Percentiles rank a stretch among this genome's conserved stretches.
These are phyloP conservation scores for Salix viminalis DNA, from an alignment of 345 rosid species.

Conservation along the genomic window DNA sequence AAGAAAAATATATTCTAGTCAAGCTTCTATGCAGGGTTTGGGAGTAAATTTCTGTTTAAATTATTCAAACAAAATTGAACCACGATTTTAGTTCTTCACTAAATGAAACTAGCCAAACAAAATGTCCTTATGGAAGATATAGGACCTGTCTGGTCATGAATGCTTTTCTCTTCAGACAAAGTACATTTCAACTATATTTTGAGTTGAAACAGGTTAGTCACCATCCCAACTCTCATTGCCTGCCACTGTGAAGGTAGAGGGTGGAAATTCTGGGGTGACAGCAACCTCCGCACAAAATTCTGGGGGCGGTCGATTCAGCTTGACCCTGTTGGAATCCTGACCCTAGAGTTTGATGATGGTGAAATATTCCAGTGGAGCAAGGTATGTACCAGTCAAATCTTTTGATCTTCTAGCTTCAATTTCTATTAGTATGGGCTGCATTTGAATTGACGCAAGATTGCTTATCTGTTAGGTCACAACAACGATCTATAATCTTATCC, in stretches of 20 bases:
- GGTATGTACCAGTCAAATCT: constrained; percentile 36
- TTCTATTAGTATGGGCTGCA: background rate
- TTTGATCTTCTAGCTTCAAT: constrained; percentile 14
- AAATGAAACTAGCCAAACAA: background rate
- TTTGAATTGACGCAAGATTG: background rate
- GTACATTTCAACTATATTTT: background rate
- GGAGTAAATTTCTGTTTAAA: background rate
- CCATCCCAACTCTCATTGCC: constrained; percentile 92
- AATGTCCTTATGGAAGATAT: background rate
- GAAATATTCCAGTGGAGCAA: constrained; percentile 95
- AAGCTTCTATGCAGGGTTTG: background rate
- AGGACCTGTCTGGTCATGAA: background rate
- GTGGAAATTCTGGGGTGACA: constrained; percentile 97
- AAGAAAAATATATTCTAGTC: background rate
- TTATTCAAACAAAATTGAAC: background rate
- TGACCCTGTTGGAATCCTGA: constrained; percentile 85
- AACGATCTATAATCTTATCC: constrained; percentile 79
- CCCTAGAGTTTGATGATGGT: constrained; percentile 93
- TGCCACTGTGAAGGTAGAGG: constrained; percentile 98
- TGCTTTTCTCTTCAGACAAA: background rate
- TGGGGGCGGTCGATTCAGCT: constrained; percentile 99
- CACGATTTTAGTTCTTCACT: background rate
- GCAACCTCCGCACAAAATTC: constrained; percentile 84
- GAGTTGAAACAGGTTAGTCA: constrained; percentile 74
- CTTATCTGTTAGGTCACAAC: constrained; percentile 68